Conservation (phyloP, 1,139 yeast species). For the Pichia sp. region DNA sequence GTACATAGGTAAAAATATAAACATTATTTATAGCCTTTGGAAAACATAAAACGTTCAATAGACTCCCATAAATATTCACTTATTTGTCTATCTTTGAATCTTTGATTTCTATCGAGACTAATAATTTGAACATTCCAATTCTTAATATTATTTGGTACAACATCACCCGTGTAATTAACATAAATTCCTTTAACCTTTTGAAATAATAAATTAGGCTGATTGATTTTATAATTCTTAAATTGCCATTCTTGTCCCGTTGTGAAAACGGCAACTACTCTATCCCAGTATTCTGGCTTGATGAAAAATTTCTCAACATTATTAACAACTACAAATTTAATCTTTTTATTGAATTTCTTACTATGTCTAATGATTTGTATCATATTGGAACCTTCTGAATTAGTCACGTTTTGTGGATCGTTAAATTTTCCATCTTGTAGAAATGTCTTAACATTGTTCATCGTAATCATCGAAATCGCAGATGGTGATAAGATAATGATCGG, state of each 20-base stretch:
- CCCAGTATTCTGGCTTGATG: constrained; percentile 96
- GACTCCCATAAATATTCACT: constrained; percentile 80
- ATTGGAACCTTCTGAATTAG: constrained; percentile 27
- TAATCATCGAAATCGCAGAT: constrained; percentile 83
- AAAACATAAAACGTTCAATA: constrained; percentile 52
- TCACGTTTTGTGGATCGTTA: constrained; percentile 33
- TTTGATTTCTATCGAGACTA: constrained; percentile 69
- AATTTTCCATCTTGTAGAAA: constrained; percentile 76
- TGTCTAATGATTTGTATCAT: constrained; percentile 50
- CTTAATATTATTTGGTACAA: constrained; percentile 63
- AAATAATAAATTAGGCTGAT: constrained; percentile 72
- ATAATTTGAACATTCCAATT: constrained; percentile 87
- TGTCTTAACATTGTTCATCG: constrained; percentile 73
- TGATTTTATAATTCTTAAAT: constrained; percentile 78
- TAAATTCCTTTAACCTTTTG: constrained; percentile 81
- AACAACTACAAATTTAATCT: constrained; percentile 68
- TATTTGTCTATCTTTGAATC: constrained; percentile 86
- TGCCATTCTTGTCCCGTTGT: constrained; percentile 99
- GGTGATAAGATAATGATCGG: constrained; percentile 95
- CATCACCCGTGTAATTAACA: constrained; percentile 70
- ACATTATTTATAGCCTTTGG: constrained; percentile 34
- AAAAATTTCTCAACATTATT: constrained; percentile 87
- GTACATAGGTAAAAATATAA: too few species aligned
- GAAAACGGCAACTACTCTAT: constrained; percentile 87
- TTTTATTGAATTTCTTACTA: constrained; percentile 47